Conservation (phyloP, 2,329 filamentous ascomycete genomes). For the Aspergillus novofumigatus region DNA sequence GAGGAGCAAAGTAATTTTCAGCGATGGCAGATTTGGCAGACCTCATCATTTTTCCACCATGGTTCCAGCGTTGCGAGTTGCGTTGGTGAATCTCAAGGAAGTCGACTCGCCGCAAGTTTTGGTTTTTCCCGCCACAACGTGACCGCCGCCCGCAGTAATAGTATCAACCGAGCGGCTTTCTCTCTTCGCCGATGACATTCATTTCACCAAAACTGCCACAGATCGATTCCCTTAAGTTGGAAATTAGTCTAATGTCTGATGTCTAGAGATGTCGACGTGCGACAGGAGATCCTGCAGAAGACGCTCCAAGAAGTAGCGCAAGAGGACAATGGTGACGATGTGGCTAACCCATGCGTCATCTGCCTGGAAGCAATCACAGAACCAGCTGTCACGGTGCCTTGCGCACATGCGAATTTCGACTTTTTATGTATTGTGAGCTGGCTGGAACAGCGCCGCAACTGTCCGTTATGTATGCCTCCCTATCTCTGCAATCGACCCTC, state of each 20-base stretch:
- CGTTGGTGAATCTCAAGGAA: neutral
- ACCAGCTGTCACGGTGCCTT: slow-evolving; percentile 67
- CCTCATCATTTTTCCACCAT: slow-evolving; percentile 22
- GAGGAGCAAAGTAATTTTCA: slow-evolving; percentile 21
- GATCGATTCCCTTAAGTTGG: neutral
- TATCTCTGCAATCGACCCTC: neutral
- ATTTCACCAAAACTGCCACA: neutral
- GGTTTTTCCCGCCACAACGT: slow-evolving; percentile 18
- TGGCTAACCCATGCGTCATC: slow-evolving; percentile 68
- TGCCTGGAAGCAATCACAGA: slow-evolving; percentile 76
- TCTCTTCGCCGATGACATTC: neutral
- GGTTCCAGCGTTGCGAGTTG: neutral
- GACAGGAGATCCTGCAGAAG: slow-evolving; percentile 41
- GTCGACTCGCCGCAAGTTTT: slow-evolving; percentile 1
- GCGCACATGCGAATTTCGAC: slow-evolving; percentile 77
- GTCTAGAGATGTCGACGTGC: slow-evolving; percentile 39
- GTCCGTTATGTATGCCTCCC: slow-evolving; percentile 68
- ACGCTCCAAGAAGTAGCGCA: slow-evolving; percentile 44
- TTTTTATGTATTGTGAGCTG: slow-evolving; percentile 80
- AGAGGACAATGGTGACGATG: slow-evolving; percentile 27
- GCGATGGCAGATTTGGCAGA: slow-evolving; percentile 35
- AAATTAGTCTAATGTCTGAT: slow-evolving; percentile 32
- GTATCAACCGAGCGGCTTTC: neutral
- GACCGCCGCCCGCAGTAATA: slow-evolving; percentile 8
- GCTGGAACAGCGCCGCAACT: slow-evolving; percentile 67